Evolutionary conservation across 192 early-diverging fungal genomes (phyloP), one percentile per base, ranked within the genome.

Genomic region (Pilobolus umbonatus): DNA sequence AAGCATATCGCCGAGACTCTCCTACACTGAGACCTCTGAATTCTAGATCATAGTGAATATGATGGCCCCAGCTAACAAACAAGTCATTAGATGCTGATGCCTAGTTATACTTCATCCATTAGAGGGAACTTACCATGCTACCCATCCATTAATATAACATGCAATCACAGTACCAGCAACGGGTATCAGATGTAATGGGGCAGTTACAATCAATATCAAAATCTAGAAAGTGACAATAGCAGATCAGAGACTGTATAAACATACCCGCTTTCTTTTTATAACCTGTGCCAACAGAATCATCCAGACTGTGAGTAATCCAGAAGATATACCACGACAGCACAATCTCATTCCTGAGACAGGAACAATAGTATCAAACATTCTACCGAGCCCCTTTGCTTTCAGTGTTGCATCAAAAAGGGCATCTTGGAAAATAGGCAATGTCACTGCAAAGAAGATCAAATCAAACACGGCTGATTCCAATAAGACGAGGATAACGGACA

Each of bases 111-210:
- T 6, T 15, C 14, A n/a, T 3, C 14, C 14, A 19, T 14, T 11
- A 15, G 3, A 15, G 39, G n/a, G n/a, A 24, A 22, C 35, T 62
- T 66, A 72, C 69, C 64, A 56, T 2, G 55, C 51, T 7, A 79
- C 42, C 80, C 80, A 82, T 3, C 77, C 80, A 57, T 79, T 82
- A 47, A 82, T 53, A 40, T 62, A 65, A 26, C 71, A 64, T 28
- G 72, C 77, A 17, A 76, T 19, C 15, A 76, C 44, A 21, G 80
- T 80, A 26, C 85, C 85, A 9, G 76, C 36, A 7, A 88, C 48
- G 17, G 85, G 85, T 49, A 76, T 73, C 35, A 80, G 43, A 67
- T 83, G 75, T 28, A 88, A 56, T 26, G 85, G 85, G 4, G 78
- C 48, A 1, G 84, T 83, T 12, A 87, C 52, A 44, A 84, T 50